phyloP scores from a whole-genome alignment of 306 rosid genomes.

The peach (Prunus persica) region DNA sequence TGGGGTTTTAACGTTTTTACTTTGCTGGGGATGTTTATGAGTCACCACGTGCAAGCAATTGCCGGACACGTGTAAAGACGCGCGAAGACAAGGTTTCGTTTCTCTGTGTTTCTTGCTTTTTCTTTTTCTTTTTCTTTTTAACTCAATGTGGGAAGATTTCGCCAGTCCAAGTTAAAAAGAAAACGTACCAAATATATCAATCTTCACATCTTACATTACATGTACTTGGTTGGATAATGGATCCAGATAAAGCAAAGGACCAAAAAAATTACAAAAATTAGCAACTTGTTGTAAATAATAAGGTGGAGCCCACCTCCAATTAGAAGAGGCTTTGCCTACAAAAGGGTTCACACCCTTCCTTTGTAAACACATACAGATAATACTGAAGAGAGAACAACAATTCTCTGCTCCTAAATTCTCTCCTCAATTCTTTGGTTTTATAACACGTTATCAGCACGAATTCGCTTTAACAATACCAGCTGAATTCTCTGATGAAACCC shows the following conservation, averaged over 20 bases:
- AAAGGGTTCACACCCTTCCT: no score
- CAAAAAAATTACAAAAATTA: no score
- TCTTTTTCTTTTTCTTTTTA: neutral
- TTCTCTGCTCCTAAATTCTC: no score
- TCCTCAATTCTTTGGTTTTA: no score
- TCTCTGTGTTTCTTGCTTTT: neutral
- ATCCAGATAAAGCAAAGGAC: neutral
- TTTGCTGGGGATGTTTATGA: neutral
- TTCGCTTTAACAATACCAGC: no score
- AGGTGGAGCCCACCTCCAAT: no score
- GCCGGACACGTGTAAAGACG: conserved; percentile 6
- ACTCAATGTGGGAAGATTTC: neutral
- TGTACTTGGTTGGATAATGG: neutral
- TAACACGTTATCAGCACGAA: no score
- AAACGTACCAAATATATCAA: neutral
- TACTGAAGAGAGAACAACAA: no score
- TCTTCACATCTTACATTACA: neutral
- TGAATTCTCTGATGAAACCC: no score
- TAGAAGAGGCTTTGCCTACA: no score
- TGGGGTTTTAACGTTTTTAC: neutral
- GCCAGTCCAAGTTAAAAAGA: neutral
- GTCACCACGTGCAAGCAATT: neutral
- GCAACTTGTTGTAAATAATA: no score
- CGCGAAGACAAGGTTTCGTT: neutral
- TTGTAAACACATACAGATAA: no score